Conservation (phyloP, 129 eudicot species). For the Silybum marianum region DNA sequence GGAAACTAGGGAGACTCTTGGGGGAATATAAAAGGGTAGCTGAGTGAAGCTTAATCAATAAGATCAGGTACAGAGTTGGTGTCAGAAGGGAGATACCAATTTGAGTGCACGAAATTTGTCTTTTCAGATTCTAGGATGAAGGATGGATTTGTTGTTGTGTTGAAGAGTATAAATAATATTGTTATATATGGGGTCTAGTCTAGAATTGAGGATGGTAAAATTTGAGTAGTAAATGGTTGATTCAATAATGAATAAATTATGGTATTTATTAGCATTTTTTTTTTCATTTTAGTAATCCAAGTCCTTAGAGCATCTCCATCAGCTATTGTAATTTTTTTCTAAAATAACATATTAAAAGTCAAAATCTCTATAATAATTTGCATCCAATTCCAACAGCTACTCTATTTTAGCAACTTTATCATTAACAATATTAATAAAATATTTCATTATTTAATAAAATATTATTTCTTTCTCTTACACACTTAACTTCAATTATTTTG, state of each 20-base stretch:
- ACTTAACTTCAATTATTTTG: too few species aligned
- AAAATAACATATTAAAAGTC: too few species aligned
- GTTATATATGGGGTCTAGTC: background rate
- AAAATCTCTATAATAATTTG: too few species aligned
- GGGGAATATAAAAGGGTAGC: slow-evolving; percentile 19
- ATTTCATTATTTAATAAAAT: too few species aligned
- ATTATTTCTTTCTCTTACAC: too few species aligned
- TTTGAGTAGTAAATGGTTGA: background rate
- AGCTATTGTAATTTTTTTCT: too few species aligned
- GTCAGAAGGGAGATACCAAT: background rate
- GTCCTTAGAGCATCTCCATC: too few species aligned
- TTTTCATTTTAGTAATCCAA: background rate
- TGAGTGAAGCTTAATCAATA: slow-evolving; percentile 7
- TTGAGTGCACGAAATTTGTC: slow-evolving; percentile 16
- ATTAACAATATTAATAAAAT: too few species aligned
- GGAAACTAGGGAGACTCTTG: slow-evolving; percentile 28
- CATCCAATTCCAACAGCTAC: too few species aligned
- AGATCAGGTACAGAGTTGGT: slow-evolving; percentile 19
- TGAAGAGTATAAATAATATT: background rate
- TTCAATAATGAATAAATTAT: background rate
- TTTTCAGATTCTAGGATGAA: too few species aligned
- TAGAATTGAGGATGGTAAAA: background rate
- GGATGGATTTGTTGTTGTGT: background rate
- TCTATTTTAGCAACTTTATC: too few species aligned
- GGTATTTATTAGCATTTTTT: background rate